Evolutionary conservation across 768 basidiomycete species (phyloP).

Genomic region (Flagelloscypha sp.): DNA sequence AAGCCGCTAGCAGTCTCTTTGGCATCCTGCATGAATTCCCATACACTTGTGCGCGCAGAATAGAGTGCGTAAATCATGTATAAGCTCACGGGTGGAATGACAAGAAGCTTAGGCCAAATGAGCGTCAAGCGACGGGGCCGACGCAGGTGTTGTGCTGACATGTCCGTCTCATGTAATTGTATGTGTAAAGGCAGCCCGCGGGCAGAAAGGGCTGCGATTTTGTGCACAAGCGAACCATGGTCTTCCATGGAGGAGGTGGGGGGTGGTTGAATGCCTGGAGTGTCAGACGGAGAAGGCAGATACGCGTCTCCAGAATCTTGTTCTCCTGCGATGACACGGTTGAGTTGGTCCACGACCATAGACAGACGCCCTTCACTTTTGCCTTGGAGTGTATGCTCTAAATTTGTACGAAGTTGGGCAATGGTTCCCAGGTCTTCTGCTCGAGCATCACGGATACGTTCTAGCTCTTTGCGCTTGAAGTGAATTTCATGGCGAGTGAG

Average conservation of each 20-base stretch:
- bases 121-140: slow-evolving; percentile 64
- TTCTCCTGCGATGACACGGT: not conserved
- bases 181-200: too few species aligned
- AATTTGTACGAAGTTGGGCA: slow-evolving; percentile 39
- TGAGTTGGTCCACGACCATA: slow-evolving; percentile 13
- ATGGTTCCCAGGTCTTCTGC: slow-evolving; percentile 63
- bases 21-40: slow-evolving; percentile 49
- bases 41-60: slow-evolving; percentile 49
- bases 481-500: slow-evolving; percentile 62
- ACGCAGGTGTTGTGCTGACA: slow-evolving; percentile 29
- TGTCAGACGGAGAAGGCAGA: not conserved
- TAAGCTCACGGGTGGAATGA: slow-evolving; percentile 62
- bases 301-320: not conserved
- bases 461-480: slow-evolving; percentile 49
- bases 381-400: slow-evolving; percentile 27
- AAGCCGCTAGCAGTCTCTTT: slow-evolving; percentile 65
- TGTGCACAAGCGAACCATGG: too few species aligned
- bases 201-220: too few species aligned
- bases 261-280: slow-evolving; percentile 4
- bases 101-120: slow-evolving; percentile 74
- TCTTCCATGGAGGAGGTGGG: slow-evolving; percentile 12
- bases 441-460: slow-evolving; percentile 56
- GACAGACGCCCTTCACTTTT: slow-evolving; percentile 12
- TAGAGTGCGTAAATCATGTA: slow-evolving; percentile 45
- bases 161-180: slow-evolving; percentile 4